These are phyloP conservation scores for Globisporangium recalcitrans DNA, from an alignment of 352 stramenopile genomes.

Conservation along the genomic window DNA sequence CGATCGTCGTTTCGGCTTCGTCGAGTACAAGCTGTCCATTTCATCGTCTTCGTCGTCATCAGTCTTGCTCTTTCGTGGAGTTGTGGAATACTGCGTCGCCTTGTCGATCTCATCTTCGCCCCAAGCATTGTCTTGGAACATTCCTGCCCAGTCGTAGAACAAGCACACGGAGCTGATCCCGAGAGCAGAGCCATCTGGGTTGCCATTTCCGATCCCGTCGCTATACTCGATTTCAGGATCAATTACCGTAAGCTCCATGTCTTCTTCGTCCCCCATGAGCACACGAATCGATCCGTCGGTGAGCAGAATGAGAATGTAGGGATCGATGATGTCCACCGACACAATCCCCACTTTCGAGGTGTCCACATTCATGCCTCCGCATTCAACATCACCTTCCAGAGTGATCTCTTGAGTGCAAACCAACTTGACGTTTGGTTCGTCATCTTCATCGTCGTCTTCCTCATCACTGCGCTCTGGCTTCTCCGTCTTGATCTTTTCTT, in stretches of 20 bases:
- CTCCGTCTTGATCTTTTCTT: conserved; percentile 9
- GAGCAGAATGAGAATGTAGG: conserved; percentile 76
- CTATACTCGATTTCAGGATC: conserved; percentile 64
- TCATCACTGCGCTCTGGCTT: conserved; percentile 29
- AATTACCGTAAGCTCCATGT: conserved; percentile 78
- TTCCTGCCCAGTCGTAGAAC: conserved; percentile 81
- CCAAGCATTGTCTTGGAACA: conserved; percentile 67
- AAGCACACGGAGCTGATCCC: conserved; percentile 65
- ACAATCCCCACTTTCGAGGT: conserved; percentile 68
- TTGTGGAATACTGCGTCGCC: conserved; percentile 18
- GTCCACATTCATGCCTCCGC: conserved; percentile 80
- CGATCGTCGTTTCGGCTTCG: conserved; percentile 28
- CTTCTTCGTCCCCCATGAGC: conserved; percentile 76
- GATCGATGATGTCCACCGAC: conserved; percentile 79
- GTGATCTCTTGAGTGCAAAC: conserved; percentile 84
- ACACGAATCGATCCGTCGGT: conserved; percentile 77
- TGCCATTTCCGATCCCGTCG: conserved; percentile 33
- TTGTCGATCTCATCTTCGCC: conserved; percentile 35
- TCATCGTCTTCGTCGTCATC: conserved; percentile 58
- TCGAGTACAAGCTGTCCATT: conserved; percentile 65
- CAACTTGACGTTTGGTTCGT: conserved; percentile 55
- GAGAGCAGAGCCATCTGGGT: conserved; percentile 19
- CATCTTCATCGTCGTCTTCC: conserved; percentile 43
- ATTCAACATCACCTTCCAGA: conserved; percentile 73
- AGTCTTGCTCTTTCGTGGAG: conserved; percentile 16